Evolutionary conservation across 2,329 filamentous ascomycete species (phyloP), one percentile per base, ranked within the genome.

Genomic region (Fusarium foetens): DNA sequence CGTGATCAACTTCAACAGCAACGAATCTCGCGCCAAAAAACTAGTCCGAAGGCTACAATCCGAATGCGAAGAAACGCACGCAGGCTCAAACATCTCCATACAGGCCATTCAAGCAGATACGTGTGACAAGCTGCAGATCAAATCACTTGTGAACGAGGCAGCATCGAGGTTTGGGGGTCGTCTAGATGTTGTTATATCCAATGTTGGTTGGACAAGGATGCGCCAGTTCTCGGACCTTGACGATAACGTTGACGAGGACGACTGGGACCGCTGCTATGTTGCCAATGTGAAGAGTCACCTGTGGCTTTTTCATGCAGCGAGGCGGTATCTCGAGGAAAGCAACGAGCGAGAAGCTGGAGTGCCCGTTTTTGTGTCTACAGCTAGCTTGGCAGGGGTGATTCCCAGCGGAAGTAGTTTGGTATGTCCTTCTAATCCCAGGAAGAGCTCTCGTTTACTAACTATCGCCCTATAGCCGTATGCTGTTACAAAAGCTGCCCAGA

Each of bases 171-270:
- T 94, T 70, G 92, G 72, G 11, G 55, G 55, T 10, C 75, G 91
- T 8, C 80, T 96, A n/a, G 93, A 96, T 81, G 86, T 94, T 43
- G 84, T 96, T 49, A 89, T 95, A 75, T 92, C 91, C 5, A 96
- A 96, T 80, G 92, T 92, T 12, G 87, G 87, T 6, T 89, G 86
- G 86, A 87, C 86, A 0, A 77, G 75, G 21, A 78, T 86, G 21
- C 80, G 84, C 17, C 79, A 86, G 55, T 81, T 88, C 49, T 77
- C 69, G 12, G 79, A 86, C 71, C 76, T 90, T 31, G 83, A 87
- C 31, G 87, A 89, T 16, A 88, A 87, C 65, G 79, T 85, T n/a
- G 74, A 82, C 33, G 89, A 91, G 70, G 85, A 85, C 4, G 88
- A 90, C 73, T 90, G 88, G 88, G 88, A 90, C 72, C 79, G 78